Evolutionary conservation across 768 basidiomycete genomes (phyloP), one percentile per base, ranked within the genome.

Genomic region (Lentinus brumalis): DNA sequence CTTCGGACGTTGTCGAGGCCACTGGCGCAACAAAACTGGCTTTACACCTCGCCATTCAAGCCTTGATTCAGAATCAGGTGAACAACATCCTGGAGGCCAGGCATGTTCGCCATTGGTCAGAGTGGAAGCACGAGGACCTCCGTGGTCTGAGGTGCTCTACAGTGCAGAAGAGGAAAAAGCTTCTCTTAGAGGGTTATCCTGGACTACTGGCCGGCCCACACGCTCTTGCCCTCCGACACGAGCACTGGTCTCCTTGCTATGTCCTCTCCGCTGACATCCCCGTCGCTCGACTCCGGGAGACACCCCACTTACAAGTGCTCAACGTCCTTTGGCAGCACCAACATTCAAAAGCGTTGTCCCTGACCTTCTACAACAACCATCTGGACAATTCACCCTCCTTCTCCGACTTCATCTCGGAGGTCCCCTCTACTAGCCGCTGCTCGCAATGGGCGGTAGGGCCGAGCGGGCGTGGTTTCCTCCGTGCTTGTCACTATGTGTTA

Each of bases 101-200:
- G 14, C 58, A 56, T 14, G 11, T 9, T 4, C 44, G 50, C 9
- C 21, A 29, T 7, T 59, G 58, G 58, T 16, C 32, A 9, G 16
- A 47, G 26, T 59, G 58, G 58, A 26, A 29, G 8, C 59, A 54
- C 16, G 59, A 60, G 14, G 59, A 60, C 40, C 38, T 54, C 4
- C 52, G 53, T 14, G 32, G 47, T 15, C 3, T 7, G 1, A 16
- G 46, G 16, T n/a, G 8, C 4, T 18, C 10, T 6, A 11, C n/a
- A 21, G 18, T 45, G 18, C 10, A 49, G 32, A 30, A 8, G 30
- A 38, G 59, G 10, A 50, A 50, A 10, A 18, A 29, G 14, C 12
- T 10, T 2, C 39, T 60, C 6, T 12, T 54, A 5, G 15, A 54
- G 5, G 12, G 18, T 0, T 35, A 31, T 26, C 53, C 52, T 6